phyloP scores from a whole-genome alignment of 768 basidiomycete species.

The Krasilnikovozyma curviuscula region DNA sequence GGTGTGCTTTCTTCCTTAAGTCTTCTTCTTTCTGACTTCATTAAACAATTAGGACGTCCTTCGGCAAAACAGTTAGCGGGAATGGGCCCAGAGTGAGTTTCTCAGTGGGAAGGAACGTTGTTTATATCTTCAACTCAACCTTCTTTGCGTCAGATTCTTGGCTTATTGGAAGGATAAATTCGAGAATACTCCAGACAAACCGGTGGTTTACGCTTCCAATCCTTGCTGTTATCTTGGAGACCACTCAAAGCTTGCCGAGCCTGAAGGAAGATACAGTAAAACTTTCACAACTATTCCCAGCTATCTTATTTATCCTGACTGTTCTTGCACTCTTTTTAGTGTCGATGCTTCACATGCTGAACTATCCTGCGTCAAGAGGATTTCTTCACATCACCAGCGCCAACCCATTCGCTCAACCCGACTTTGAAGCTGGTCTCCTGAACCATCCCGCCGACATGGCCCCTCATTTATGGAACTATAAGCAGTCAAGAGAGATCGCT shows the following conservation, averaged over 20 bases:
- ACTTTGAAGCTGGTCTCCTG: slow-evolving; percentile 60
- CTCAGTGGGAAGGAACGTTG: too few relatives aligned
- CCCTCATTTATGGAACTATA: slow-evolving; percentile 57
- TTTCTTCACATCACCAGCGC: slow-evolving; percentile 42
- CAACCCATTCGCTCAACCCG: slow-evolving; percentile 44
- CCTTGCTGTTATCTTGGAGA: too few relatives aligned
- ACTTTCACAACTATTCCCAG: too few relatives aligned
- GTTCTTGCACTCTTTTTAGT: background rate
- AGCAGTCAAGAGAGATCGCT: slow-evolving; percentile 53
- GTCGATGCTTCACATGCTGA: slow-evolving; percentile 44
- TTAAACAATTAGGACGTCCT: too few relatives aligned
- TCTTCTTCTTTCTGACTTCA: too few relatives aligned
- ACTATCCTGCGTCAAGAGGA: slow-evolving; percentile 55
- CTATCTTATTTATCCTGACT: too few relatives aligned
- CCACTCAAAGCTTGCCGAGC: slow-evolving; percentile 44
- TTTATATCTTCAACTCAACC: too few relatives aligned
- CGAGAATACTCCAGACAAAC: slow-evolving; percentile 63
- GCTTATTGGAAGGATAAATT: slow-evolving; percentile 51
- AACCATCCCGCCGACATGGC: slow-evolving; percentile 59
- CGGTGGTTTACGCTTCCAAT: slow-evolving; percentile 55
- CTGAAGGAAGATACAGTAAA: too few relatives aligned
- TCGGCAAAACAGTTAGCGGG: too few relatives aligned
- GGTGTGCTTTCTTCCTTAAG: too few relatives aligned
- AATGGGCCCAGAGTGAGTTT: too few relatives aligned
- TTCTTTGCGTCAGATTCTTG: too few relatives aligned